phyloP scores from a whole-genome alignment of 345 rosid genomes.

The Barbarea vulgaris region DNA sequence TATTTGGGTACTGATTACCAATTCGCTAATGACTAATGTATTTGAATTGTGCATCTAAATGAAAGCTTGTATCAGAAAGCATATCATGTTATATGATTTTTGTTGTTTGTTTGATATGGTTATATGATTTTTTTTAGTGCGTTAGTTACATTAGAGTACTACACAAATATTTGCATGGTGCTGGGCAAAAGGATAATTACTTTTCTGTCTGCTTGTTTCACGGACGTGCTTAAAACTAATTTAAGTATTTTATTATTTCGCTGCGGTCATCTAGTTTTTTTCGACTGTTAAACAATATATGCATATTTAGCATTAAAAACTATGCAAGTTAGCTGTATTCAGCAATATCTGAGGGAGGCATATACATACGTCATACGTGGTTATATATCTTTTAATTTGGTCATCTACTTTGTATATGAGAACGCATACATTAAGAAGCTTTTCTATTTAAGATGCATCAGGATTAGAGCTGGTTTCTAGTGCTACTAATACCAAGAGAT shows the following conservation, averaged over 20 bases:
- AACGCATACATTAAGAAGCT: not conserved
- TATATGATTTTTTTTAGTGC: conserved; percentile 31
- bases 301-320: not conserved
- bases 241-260: not conserved
- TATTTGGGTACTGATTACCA: not conserved
- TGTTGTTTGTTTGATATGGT: too few relatives aligned
- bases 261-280: not conserved
- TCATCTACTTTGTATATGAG: not conserved
- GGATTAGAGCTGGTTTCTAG: not conserved
- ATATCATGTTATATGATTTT: conserved; percentile 9
- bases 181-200: conserved; percentile 1
- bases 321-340: not conserved
- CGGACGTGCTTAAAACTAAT: not conserved
- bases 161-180: conserved; percentile 14
- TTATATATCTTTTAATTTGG: not conserved
- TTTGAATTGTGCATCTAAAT: not conserved
- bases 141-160: conserved; percentile 36
- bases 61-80: conserved; percentile 22
- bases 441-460: not conserved
- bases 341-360: not conserved
- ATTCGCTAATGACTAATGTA: conserved; percentile 3
- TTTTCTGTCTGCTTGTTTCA: conserved; percentile 12
- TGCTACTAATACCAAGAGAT: too few relatives aligned
- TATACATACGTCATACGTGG: not conserved
- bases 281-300: not conserved